Percentiles rank a stretch among this genome's conserved stretches.
These are phyloP conservation scores for Populus euphratica DNA, from an alignment of 345 rosid species.

Conservation along the genomic window DNA sequence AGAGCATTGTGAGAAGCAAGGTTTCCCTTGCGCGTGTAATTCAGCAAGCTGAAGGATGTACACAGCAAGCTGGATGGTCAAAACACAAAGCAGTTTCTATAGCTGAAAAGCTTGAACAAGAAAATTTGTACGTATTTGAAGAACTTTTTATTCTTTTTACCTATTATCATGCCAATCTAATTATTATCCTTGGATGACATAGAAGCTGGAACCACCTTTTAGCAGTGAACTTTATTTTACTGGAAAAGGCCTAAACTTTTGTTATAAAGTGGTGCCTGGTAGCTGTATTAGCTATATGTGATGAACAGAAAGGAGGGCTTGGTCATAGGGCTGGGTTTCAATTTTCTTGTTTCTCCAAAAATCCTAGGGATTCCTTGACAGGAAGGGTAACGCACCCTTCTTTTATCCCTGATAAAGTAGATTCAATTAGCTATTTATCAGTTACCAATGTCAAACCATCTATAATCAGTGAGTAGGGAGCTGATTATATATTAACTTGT, in stretches of 20 bases:
- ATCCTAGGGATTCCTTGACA: not conserved
- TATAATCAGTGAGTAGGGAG: not conserved
- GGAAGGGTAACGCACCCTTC: not conserved
- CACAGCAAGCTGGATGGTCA: slow-evolving; percentile 70
- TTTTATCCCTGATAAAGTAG: not conserved
- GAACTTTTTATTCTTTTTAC: not conserved
- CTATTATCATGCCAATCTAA: not conserved
- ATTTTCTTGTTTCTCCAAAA: not conserved
- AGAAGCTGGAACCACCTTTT: not conserved
- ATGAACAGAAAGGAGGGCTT: not conserved
- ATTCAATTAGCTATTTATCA: not conserved
- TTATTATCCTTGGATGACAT: not conserved
- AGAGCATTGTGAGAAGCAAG: slow-evolving; percentile 87
- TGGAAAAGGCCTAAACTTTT: not conserved
- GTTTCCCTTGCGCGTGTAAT: slow-evolving; percentile 83
- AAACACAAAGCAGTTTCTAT: slow-evolving; percentile 76
- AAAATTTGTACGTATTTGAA: slow-evolving; percentile 66
- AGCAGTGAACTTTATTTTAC: not conserved
- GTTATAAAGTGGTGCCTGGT: not conserved
- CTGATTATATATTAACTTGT: not conserved
- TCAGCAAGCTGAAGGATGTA: slow-evolving; percentile 81
- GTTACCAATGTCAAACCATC: not conserved
- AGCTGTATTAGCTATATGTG: not conserved
- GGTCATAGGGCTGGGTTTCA: not conserved
- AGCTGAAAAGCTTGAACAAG: slow-evolving; percentile 94